A percentile compares a stretch with the other conserved stretches of the same genome.
These are phyloP conservation scores for Akanthomyces uredinophilus DNA, from an alignment of 2,329 filamentous ascomycete genomes.

Conservation along the genomic window DNA sequence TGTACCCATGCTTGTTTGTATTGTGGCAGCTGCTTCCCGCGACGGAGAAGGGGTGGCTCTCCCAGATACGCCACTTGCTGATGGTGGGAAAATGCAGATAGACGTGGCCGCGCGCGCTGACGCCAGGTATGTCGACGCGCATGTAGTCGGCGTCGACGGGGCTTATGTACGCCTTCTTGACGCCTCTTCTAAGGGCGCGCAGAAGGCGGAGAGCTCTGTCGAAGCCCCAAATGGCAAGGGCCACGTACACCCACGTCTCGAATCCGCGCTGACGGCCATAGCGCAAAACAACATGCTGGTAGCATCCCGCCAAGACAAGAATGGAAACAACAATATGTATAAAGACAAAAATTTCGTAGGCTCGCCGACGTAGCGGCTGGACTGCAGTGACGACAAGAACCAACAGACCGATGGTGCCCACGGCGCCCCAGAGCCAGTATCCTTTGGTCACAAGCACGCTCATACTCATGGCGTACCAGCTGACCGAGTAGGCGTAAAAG, in stretches of 20 bases:
- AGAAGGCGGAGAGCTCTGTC: slow-evolving; percentile 20
- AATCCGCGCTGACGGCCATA: slow-evolving; percentile 39
- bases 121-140: slow-evolving; percentile 23
- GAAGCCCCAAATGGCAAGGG: slow-evolving; percentile 23
- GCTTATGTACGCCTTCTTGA: slow-evolving; percentile 20
- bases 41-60: slow-evolving; percentile 29
- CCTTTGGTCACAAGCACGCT: slow-evolving; percentile 16
- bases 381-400: slow-evolving; percentile 28
- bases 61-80: slow-evolving; percentile 24
- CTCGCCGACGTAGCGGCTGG: slow-evolving; percentile 30
- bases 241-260: slow-evolving; percentile 27
- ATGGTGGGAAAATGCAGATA: slow-evolving; percentile 26
- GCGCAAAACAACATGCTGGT: slow-evolving; percentile 33
- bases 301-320: slow-evolving; percentile 36
- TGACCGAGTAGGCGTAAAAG: slow-evolving; percentile 27
- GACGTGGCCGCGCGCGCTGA: slow-evolving; percentile 22
- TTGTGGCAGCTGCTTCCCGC: slow-evolving; percentile 8
- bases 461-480: slow-evolving; percentile 4
- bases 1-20: background rate
- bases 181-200: slow-evolving; percentile 18
- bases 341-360: slow-evolving; percentile 40
- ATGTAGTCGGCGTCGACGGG: slow-evolving; percentile 23
- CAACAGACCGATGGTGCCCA: slow-evolving; percentile 29
- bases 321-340: slow-evolving; percentile 36
- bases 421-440: slow-evolving; percentile 38